Percentiles rank a stretch among this genome's conserved stretches.
phyloP scores from a whole-genome alignment of 2,329 filamentous ascomycete genomes.

The Trichophyton schoenleinii region DNA sequence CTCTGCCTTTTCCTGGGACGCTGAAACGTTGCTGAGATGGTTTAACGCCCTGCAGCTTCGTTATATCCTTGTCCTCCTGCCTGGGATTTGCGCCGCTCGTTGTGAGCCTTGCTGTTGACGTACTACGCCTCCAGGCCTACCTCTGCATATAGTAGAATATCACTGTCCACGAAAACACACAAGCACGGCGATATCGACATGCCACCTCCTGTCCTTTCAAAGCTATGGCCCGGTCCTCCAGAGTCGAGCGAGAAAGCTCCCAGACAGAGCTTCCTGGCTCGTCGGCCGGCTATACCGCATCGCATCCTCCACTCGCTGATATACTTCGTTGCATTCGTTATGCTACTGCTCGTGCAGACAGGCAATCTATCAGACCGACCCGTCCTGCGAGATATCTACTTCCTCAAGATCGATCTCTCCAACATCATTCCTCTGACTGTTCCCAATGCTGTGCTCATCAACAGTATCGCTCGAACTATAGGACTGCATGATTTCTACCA shows the following conservation, averaged over 20 bases:
- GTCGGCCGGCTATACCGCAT: neutral
- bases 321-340: slow-evolving; percentile 63
- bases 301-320: slow-evolving; percentile 46
- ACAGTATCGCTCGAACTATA: slow-evolving; percentile 72
- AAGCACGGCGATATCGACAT: neutral
- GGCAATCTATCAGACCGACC: slow-evolving; percentile 55
- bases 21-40: neutral
- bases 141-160: neutral
- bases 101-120: neutral
- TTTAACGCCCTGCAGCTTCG: neutral
- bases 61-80: neutral
- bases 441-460: slow-evolving; percentile 63
- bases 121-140: neutral
- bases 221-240: neutral
- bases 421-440: slow-evolving; percentile 65
- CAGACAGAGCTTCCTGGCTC: neutral
- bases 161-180: neutral
- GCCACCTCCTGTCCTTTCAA: neutral
- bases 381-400: slow-evolving; percentile 60
- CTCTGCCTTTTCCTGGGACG: neutral
- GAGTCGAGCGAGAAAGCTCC: neutral
- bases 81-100: neutral
- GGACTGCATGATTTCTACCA: slow-evolving; percentile 92
- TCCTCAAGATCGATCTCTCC: slow-evolving; percentile 71
- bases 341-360: slow-evolving; percentile 68